Base-by-base conservation (phyloP, 75 land plant species). In the Pseudotsuga menziesii region DNA sequence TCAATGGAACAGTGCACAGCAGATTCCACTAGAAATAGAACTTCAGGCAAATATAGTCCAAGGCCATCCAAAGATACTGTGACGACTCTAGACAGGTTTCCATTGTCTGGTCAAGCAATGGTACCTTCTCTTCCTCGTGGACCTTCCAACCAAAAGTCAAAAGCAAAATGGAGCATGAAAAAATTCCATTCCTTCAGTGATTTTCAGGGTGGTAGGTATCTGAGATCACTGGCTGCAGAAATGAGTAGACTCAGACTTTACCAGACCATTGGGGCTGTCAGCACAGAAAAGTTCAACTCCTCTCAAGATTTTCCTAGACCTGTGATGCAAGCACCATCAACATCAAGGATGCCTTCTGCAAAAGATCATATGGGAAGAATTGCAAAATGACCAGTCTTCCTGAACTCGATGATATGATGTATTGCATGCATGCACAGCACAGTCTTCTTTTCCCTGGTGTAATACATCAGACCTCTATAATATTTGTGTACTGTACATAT, bases 251-350 rank as follows among this genome's bases (percentile, higher is more conserved):
- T 84, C 39, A 74, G 89, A 58, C n/a, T 87, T 73, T 90, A 82
- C 75, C 83, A 83, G 82, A 90, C 91, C 20, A 82, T 90, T 54
- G 87, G 89, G 13, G 81, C 89, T 3, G 89, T 90, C 15, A 48
- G 74, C 74, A 72, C 74, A 72, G 74, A 72, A 72, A 72, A 48
- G 54, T 11, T 48, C 12, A 48, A 48, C 54, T 48, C 52, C 52
- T 44, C 54, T 48, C 54, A 48, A 11, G 11, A 48, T 48, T 48
- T 2, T 48, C 9, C 54, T 8, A 48, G 54, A 48, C 12, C 54
- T 48, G 9, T 48, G 2, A 48, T 48, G 54, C 52, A 44, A 44
- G 54, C 54, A 48, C 12, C 54, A 9, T 48, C 54, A 48, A 12
- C 54, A 48, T 11, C 54, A 48, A 48, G 54, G 54, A 48, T 1